These are phyloP conservation scores for Paxillus ammoniavirescens DNA, from an alignment of 768 basidiomycete species.

Conservation along the genomic window DNA sequence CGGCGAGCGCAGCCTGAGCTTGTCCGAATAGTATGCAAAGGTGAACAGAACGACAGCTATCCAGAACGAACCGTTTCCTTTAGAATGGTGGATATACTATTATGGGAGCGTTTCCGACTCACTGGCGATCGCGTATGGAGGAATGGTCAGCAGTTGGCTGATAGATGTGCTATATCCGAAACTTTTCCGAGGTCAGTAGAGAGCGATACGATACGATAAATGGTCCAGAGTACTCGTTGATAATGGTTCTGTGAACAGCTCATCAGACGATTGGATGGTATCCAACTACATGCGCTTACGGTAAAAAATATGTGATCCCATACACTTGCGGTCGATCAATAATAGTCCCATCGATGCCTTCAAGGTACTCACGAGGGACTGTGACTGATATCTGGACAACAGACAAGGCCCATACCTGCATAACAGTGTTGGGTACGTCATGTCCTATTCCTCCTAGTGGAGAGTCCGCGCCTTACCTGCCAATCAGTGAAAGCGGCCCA, in stretches of 20 bases:
- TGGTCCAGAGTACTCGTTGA: background rate
- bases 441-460: background rate
- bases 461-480: slow-evolving; percentile 40
- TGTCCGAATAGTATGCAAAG: slow-evolving; percentile 59
- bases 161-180: slow-evolving; percentile 56
- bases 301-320: slow-evolving; percentile 64
- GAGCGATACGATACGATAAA: background rate
- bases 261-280: background rate
- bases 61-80: background rate
- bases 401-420: slow-evolving; percentile 2
- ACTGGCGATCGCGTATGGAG: slow-evolving; percentile 65
- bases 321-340: slow-evolving; percentile 44
- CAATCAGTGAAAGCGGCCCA: slow-evolving; percentile 55
- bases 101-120: slow-evolving; percentile 24
- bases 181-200: slow-evolving; percentile 24
- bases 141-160: slow-evolving; percentile 61
- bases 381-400: slow-evolving; percentile 58
- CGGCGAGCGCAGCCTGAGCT: slow-evolving; percentile 49
- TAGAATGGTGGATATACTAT: background rate
- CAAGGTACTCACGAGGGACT: slow-evolving; percentile 47
- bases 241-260: slow-evolving; percentile 4
- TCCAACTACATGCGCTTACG: slow-evolving; percentile 38
- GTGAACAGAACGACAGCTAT: slow-evolving; percentile 48
- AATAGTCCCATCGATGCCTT: too few species aligned
- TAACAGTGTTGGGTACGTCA: background rate